phyloP scores from a whole-genome alignment of 2,329 filamentous ascomycete genomes.

The Venturia effusa region DNA sequence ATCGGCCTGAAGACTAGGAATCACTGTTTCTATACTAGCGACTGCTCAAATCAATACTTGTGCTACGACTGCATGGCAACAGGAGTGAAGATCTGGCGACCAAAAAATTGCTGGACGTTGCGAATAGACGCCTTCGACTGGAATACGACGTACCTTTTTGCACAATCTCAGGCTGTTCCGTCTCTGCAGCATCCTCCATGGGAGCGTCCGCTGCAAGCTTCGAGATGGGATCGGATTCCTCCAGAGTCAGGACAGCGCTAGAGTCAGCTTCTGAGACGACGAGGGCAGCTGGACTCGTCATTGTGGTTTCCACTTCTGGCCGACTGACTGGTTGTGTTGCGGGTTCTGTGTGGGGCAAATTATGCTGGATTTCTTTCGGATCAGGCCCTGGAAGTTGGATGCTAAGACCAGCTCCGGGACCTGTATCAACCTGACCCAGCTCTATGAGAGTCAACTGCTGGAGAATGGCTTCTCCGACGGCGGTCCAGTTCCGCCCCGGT shows the following conservation, averaged over 20 bases:
- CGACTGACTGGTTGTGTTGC: not conserved
- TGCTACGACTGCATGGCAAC: not conserved
- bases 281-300: not conserved
- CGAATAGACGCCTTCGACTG: too few species aligned
- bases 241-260: not conserved
- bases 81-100: not conserved
- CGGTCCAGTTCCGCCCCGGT: conserved; percentile 9
- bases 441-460: conserved; percentile 6
- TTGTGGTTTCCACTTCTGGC: conserved; percentile 17
- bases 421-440: conserved; percentile 6
- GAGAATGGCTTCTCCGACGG: conserved; percentile 10
- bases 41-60: not conserved
- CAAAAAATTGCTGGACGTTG: not conserved
- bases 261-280: not conserved
- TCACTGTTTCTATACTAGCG: too few species aligned
- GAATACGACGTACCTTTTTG: not conserved
- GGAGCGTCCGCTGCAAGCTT: not conserved
- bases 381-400: conserved; percentile 4
- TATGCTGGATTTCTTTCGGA: conserved; percentile 21
- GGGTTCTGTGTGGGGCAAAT: not conserved
- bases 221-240: not conserved
- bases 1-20: not conserved
- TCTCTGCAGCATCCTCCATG: not conserved
- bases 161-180: not conserved
- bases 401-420: conserved; percentile 9